Evolutionary conservation across 108 stramenopile species (phyloP).

Genomic region (Conticribra weissflogii): DNA sequence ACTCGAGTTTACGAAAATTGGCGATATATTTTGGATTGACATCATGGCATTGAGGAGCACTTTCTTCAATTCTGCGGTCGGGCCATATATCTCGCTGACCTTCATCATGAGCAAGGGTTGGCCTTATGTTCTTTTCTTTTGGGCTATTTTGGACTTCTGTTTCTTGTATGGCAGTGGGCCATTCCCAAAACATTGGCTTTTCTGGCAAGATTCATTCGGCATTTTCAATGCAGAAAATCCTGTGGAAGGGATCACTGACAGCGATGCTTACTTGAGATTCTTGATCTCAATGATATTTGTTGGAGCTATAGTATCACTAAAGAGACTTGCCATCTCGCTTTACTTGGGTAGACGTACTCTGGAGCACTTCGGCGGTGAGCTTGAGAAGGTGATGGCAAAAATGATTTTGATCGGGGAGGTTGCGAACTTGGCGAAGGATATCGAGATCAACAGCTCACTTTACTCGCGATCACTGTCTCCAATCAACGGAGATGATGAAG

Average conservation of each 20-base stretch:
- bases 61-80: slow-evolving; percentile 29
- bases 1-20: slow-evolving; percentile 27
- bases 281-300: slow-evolving; percentile 39
- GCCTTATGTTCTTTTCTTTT: slow-evolving; percentile 37
- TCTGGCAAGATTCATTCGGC: slow-evolving; percentile 44
- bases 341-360: slow-evolving; percentile 63
- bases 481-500: slow-evolving; percentile 1
- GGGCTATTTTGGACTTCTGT: slow-evolving; percentile 44
- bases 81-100: slow-evolving; percentile 41
- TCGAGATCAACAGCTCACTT: slow-evolving; percentile 23
- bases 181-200: slow-evolving; percentile 48
- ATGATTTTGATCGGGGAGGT: slow-evolving; percentile 70
- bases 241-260: slow-evolving; percentile 21
- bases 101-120: slow-evolving; percentile 52
- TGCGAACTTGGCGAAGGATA: slow-evolving; percentile 48
- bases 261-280: slow-evolving; percentile 19
- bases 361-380: slow-evolving; percentile 52
- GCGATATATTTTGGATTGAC: slow-evolving; percentile 51
- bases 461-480: slow-evolving; percentile 1
- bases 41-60: slow-evolving; percentile 44
- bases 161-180: slow-evolving; percentile 34
- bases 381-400: slow-evolving; percentile 65
- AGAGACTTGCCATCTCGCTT: slow-evolving; percentile 61
- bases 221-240: slow-evolving; percentile 45
- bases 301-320: slow-evolving; percentile 54